These are phyloP conservation scores for Peziza echinospora DNA, from an alignment of 495 filamentous ascomycete genomes.

Conservation along the genomic window DNA sequence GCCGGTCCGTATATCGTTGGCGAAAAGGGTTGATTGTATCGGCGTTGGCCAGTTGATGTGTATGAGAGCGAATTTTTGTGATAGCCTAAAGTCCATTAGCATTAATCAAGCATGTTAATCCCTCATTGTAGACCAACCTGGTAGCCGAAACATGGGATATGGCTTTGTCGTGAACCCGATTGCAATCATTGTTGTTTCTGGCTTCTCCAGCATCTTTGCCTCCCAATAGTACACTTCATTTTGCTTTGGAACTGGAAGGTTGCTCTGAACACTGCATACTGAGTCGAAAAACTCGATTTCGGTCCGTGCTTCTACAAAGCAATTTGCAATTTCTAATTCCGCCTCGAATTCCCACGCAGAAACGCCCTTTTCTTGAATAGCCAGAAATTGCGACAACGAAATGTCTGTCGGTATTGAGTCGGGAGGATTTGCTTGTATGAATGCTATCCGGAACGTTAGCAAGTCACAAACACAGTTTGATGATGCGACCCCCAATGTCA, in stretches of 20 bases:
- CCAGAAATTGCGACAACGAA: constrained; percentile 86
- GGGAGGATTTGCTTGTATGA: constrained; percentile 81
- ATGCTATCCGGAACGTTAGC: constrained; percentile 36
- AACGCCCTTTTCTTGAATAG: constrained; percentile 96
- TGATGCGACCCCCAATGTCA: too few species aligned
- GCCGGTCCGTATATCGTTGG: constrained; percentile 58
- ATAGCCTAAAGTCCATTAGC: too few species aligned
- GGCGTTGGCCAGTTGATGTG: constrained; percentile 61
- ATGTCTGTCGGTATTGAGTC: constrained; percentile 94
- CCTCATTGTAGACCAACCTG: too few species aligned
- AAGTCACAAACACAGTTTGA: not conserved
- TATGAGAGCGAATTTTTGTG: constrained; percentile 87
- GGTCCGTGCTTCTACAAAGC: constrained; percentile 87
- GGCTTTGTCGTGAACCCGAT: constrained; percentile 92
- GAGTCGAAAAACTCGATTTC: constrained; percentile 98
- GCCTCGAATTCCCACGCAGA: constrained; percentile 98
- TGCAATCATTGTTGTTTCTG: constrained; percentile 60
- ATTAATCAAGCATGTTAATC: too few species aligned
- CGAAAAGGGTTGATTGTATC: constrained; percentile 77
- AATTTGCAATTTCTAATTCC: constrained; percentile 94
- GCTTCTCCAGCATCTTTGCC: constrained; percentile 94
- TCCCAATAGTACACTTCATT: constrained; percentile 99
- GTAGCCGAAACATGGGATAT: constrained; percentile 82
- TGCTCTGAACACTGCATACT: constrained; percentile 92
- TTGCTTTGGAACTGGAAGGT: constrained; percentile 89